phyloP scores from a whole-genome alignment of 768 basidiomycete species.

The Cyathus striatus region DNA sequence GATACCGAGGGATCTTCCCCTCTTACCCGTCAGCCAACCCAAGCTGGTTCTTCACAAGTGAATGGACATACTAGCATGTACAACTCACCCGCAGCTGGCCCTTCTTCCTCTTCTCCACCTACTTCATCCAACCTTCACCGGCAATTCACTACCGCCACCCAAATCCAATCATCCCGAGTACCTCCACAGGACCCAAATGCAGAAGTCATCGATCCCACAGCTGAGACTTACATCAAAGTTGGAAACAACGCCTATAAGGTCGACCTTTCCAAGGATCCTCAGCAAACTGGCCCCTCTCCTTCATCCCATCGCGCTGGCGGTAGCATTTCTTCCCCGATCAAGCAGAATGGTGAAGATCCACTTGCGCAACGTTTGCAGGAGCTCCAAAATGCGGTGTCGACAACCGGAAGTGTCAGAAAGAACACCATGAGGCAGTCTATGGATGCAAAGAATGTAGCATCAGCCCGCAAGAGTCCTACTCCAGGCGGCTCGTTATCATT shows the following conservation, averaged over 20 bases:
- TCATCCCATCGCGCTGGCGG: slow-evolving; percentile 9
- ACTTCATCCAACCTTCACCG: slow-evolving; percentile 15
- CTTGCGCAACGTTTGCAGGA: slow-evolving; percentile 63
- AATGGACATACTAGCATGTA: slow-evolving; percentile 18
- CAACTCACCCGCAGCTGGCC: not conserved
- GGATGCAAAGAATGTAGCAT: slow-evolving; percentile 13
- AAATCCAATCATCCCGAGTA: slow-evolving; percentile 18
- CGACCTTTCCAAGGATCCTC: slow-evolving; percentile 63
- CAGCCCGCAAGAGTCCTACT: slow-evolving; percentile 9
- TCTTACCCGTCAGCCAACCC: slow-evolving; percentile 27
- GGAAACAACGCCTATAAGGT: slow-evolving; percentile 65
- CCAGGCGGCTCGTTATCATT: slow-evolving; percentile 21
- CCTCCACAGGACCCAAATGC: slow-evolving; percentile 42
- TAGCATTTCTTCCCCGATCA: slow-evolving; percentile 18
- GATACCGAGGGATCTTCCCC: slow-evolving; percentile 16
- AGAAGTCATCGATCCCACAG: slow-evolving; percentile 59
- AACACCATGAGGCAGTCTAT: slow-evolving; percentile 30
- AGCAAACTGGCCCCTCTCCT: slow-evolving; percentile 29
- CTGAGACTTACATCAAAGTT: slow-evolving; percentile 66
- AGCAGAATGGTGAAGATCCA: slow-evolving; percentile 47
- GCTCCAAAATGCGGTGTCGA: slow-evolving; percentile 40
- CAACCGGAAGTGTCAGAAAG: slow-evolving; percentile 42
- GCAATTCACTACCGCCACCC: slow-evolving; percentile 16
- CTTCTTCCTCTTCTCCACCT: slow-evolving; percentile 12
- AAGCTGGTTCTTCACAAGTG: slow-evolving; percentile 13